phyloP scores from a whole-genome alignment of 345 rosid genomes.

The Brassica rapa region DNA sequence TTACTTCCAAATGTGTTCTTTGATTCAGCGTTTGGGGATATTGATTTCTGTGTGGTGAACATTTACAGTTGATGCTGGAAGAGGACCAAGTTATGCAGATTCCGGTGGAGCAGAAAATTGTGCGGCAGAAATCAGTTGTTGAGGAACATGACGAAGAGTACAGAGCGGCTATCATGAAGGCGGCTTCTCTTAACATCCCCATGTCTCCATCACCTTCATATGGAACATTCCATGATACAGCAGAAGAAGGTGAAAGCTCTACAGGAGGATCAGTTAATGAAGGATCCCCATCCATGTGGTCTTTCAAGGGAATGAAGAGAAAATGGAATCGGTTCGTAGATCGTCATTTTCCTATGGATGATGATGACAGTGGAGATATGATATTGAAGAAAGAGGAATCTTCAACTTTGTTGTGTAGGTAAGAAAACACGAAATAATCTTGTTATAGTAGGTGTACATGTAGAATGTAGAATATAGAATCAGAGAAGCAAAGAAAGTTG shows the following conservation, averaged over 20 bases:
- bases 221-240: constrained; percentile 68
- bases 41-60: not conserved
- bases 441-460: constrained; percentile 28
- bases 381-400: constrained; percentile 44
- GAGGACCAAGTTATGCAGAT: constrained; percentile 66
- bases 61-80: constrained; percentile 71
- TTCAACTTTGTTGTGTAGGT: constrained; percentile 24
- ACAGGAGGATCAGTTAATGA: constrained; percentile 41
- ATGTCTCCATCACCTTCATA: constrained; percentile 60
- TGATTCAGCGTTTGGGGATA: not conserved
- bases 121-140: constrained; percentile 62
- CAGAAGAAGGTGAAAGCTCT: constrained; percentile 61
- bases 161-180: constrained; percentile 77
- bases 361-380: constrained; percentile 53
- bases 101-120: constrained; percentile 81
- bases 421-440: constrained; percentile 10
- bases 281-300: constrained; percentile 26
- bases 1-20: constrained; percentile 1
- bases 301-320: constrained; percentile 47
- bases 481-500: constrained; percentile 11
- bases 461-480: constrained; percentile 33
- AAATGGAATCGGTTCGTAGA: constrained; percentile 62
- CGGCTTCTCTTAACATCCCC: constrained; percentile 70
- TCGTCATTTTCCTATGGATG: constrained; percentile 52
- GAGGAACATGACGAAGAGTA: constrained; percentile 81